Base-by-base conservation (phyloP, 768 basidiomycete genomes). In the Suillus cothurnatus region DNA sequence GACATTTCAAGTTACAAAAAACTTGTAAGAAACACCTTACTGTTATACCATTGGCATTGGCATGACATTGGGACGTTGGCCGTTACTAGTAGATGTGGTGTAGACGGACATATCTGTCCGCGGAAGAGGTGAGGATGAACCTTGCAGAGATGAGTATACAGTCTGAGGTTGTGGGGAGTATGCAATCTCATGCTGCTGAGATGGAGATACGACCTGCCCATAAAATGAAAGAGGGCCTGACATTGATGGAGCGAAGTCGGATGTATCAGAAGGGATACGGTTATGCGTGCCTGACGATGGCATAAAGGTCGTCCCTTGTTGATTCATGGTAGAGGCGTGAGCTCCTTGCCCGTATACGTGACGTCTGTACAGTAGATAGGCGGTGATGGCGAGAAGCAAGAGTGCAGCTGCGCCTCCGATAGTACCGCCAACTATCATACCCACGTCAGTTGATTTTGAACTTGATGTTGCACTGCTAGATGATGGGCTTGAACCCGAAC, bases 21-120 rank as follows among this genome's bases (percentile, higher is more conserved):
- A n/a, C 14, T 31, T 41, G 17, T 17, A 41, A 43, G 8, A 43
- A 21, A 21, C 17, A 39, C 17, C 11, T 2, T 21, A 26, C 2
- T 6, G 2, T 39, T 68, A 74, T 39, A 74, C 21, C 4, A 74
- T 74, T 5, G 74, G 73, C 4, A 74, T 74, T 5, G 74, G 73
- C 64, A 75, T 64, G 23, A 60, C 26, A 26, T 62, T 59, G 23
- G 58, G 63, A 17, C 56, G 70, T 39, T 9, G 19, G 6, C 23
- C 23, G 21, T 47, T 55, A 34, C 12, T n/a, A 32, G 52, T 28
- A 36, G 61, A 45, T 14, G 68, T 64, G 3, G 64, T 43, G 38
- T 65, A 68, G 3, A 74, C 66, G 2, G 28, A 31, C 8, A 58
- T 50, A 21, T 72, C 72, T 17, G 67, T 65, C 5, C 17, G 38